phyloP scores from a whole-genome alignment of 768 basidiomycete genomes.

The Phallus indusiatus region DNA sequence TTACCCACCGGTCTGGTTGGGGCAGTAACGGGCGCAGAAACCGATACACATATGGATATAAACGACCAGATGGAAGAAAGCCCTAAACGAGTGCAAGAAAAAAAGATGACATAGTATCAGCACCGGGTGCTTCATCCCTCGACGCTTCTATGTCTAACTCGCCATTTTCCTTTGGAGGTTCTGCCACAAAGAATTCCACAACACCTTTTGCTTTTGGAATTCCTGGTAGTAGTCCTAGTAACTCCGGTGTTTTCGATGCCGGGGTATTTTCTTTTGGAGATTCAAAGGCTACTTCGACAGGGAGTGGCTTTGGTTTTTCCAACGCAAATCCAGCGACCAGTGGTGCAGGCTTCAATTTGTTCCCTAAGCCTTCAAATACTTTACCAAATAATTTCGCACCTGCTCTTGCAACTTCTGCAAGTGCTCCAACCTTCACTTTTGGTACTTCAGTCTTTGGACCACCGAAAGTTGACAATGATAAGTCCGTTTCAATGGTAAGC shows the following conservation, averaged over 20 bases:
- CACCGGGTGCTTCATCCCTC: constrained; percentile 8
- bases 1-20: constrained; percentile 29
- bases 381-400: background rate
- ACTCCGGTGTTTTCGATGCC: background rate
- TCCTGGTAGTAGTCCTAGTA: background rate
- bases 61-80: constrained; percentile 68
- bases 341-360: background rate
- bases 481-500: constrained; percentile 4
- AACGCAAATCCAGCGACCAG: background rate
- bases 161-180: constrained; percentile 16
- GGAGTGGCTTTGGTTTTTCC: constrained; percentile 9
- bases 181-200: constrained; percentile 23
- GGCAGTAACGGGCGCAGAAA: constrained; percentile 49
- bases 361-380: background rate
- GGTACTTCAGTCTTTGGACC: background rate
- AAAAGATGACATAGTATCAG: background rate
- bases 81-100: constrained; percentile 48
- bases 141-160: constrained; percentile 14
- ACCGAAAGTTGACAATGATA: background rate
- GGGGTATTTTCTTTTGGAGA: constrained; percentile 37
- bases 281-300: constrained; percentile 24
- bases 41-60: constrained; percentile 48
- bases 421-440: background rate
- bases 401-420: background rate
- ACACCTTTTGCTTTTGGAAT: constrained; percentile 22